These are phyloP conservation scores for Phialophora chinensis DNA, from an alignment of 2,329 filamentous ascomycete species.

Conservation along the genomic window DNA sequence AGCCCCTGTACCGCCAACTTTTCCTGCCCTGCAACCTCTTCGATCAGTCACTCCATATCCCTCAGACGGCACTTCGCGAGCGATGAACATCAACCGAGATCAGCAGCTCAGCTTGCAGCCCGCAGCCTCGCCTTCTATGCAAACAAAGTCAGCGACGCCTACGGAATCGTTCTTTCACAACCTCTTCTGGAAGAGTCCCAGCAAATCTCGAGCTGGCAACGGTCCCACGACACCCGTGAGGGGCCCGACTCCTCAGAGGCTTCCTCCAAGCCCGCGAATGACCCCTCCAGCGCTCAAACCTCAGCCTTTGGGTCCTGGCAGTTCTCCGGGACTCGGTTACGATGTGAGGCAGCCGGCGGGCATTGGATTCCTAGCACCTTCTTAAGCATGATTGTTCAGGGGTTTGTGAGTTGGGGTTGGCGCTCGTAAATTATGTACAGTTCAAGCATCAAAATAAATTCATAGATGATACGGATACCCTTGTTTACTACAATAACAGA, in stretches of 20 bases:
- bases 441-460: not conserved
- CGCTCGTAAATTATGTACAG: not conserved
- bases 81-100: not conserved
- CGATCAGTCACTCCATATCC: not conserved
- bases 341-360: not conserved
- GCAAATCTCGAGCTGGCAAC: not conserved
- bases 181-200: not conserved
- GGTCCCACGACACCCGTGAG: not conserved
- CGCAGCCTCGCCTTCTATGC: no score
- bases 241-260: not conserved
- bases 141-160: not conserved
- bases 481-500: not conserved
- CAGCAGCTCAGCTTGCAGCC: not conserved
- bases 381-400: not conserved
- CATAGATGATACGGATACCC: not conserved
- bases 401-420: no score
- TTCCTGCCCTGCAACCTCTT: not conserved
- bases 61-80: not conserved
- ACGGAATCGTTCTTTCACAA: not conserved
- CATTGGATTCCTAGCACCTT: not conserved
- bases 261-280: not conserved
- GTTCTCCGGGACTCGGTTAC: not conserved
- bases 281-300: not conserved
- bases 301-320: not conserved
- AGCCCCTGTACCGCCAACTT: not conserved